A percentile compares a stretch with the other conserved stretches of the same genome.
These are phyloP conservation scores for Exserohilum rostratum DNA, from an alignment of 2,329 filamentous ascomycete species.

Conservation along the genomic window DNA sequence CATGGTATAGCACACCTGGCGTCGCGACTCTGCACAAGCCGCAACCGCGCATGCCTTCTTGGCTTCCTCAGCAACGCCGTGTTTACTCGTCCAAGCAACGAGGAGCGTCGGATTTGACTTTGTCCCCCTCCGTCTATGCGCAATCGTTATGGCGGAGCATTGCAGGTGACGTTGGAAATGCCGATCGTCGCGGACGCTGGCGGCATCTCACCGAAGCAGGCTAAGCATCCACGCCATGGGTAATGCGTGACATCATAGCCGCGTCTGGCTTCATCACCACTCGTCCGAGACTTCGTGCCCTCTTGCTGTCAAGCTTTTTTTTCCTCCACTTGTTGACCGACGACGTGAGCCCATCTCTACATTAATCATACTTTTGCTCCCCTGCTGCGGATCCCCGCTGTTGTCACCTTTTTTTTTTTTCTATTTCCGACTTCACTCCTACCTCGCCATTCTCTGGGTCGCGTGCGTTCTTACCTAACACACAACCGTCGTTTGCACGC, in stretches of 20 bases:
- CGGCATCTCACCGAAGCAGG: slow-evolving; percentile 16
- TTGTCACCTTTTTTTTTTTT: slow-evolving; percentile 1
- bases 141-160: slow-evolving; percentile 3
- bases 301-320: background rate
- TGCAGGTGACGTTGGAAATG: slow-evolving; percentile 18
- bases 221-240: slow-evolving; percentile 6
- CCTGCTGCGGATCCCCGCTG: slow-evolving; percentile 2
- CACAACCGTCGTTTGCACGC: too few relatives aligned
- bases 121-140: slow-evolving; percentile 4
- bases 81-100: background rate
- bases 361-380: slow-evolving; percentile 4
- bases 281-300: slow-evolving; percentile 13
- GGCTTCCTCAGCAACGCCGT: slow-evolving; percentile 1
- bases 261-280: slow-evolving; percentile 11
- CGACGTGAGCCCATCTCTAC: too few relatives aligned
- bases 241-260: slow-evolving; percentile 20
- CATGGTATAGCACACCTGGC: too few relatives aligned
- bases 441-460: slow-evolving; percentile 8
- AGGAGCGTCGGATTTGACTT: background rate
- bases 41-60: slow-evolving; percentile 1
- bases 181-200: slow-evolving; percentile 5
- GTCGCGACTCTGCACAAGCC: slow-evolving; percentile 7
- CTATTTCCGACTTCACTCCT: slow-evolving; percentile 1
- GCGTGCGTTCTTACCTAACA: too few relatives aligned
- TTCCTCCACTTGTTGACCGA: too few relatives aligned